These are phyloP conservation scores for Keithomyces neogunnii DNA, from an alignment of 2,329 filamentous ascomycete genomes.

Conservation along the genomic window DNA sequence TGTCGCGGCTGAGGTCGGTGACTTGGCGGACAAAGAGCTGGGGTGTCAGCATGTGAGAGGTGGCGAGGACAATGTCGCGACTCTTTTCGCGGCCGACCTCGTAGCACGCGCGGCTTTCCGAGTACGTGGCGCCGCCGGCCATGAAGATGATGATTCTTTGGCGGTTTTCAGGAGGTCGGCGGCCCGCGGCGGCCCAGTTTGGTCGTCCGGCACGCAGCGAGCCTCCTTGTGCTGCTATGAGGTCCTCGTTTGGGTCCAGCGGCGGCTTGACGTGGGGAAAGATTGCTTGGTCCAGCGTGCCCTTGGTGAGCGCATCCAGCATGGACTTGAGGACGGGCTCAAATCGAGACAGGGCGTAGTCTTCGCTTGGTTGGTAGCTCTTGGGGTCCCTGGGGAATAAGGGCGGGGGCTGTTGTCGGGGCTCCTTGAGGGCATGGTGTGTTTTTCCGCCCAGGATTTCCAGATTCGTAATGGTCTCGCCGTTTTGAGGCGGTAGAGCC, in stretches of 20 bases:
- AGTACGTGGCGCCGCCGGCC: slow-evolving; percentile 91
- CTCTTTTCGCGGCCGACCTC: slow-evolving; percentile 65
- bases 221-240: slow-evolving; percentile 49
- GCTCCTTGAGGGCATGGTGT: slow-evolving; percentile 64
- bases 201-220: slow-evolving; percentile 88
- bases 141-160: slow-evolving; percentile 92
- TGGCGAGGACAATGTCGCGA: slow-evolving; percentile 79
- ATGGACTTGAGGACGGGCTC: slow-evolving; percentile 75
- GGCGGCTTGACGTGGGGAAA: slow-evolving; percentile 72
- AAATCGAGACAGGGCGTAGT: slow-evolving; percentile 80
- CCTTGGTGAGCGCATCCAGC: slow-evolving; percentile 64
- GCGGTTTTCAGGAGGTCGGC: slow-evolving; percentile 65
- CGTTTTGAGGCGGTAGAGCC: slow-evolving; percentile 64
- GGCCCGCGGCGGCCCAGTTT: slow-evolving; percentile 83
- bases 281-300: slow-evolving; percentile 53
- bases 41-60: slow-evolving; percentile 88
- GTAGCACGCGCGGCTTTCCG: slow-evolving; percentile 83
- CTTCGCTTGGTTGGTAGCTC: slow-evolving; percentile 52
- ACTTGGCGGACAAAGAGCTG: slow-evolving; percentile 75
- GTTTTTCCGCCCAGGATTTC: slow-evolving; percentile 73
- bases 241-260: slow-evolving; percentile 52
- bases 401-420: slow-evolving; percentile 53
- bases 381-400: slow-evolving; percentile 64
- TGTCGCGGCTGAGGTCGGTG: slow-evolving; percentile 67
- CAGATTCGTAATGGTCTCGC: slow-evolving; percentile 66